Base-by-base conservation (phyloP, 129 eudicot species). In the Saussurea involucrata region DNA sequence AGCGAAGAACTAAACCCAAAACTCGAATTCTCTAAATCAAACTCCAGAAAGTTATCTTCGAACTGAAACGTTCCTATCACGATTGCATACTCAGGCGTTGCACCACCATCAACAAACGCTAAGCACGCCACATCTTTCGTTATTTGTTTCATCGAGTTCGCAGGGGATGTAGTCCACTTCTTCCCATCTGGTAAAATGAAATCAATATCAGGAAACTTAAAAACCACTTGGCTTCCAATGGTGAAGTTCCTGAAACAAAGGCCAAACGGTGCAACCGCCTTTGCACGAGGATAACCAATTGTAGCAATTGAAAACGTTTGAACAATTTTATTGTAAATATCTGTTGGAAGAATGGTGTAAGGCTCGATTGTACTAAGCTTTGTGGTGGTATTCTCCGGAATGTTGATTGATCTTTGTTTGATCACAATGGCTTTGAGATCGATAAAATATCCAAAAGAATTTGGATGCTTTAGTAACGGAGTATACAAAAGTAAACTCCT, bases 1-100 rank as follows among this genome's bases (percentile, higher is more conserved):
- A 88, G 21, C 13, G 85, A 65, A 24, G 86, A 77, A 65, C 87
- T 88, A 71, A 88, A 88, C 4, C 92, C 92, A 3, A 88, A 72
- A 74, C 72, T 80, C 10, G 84, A 85, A 46, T 76, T 77, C 32
- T 63, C 85, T 34, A 83, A 42, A 80, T 88, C 87, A 78, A 88
- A 88, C 75, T 46, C 33, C 77, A 83, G 22, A 40, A 86, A 80
- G 60, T 81, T 83, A 21, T 86, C 79, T 57, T 86, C 85, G 13
- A 86, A 67, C 75, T 86, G 85, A 73, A 66, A 80, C 2, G 81
- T 68, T 28, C 90, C 90, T 1, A 86, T 83, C 68, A 83, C 87
- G n/a, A 83, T 40, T 3, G 76, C 83, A n/a, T 63, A 73, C 34
- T 73, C 81, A 1, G 57, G 73, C n/a, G 20, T 73, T 10, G 46